Evolutionary conservation across 1,284 basidiomycete genomes (phyloP), one percentile per base, ranked within the genome.

Genomic region (Xerocomus amazonicus): DNA sequence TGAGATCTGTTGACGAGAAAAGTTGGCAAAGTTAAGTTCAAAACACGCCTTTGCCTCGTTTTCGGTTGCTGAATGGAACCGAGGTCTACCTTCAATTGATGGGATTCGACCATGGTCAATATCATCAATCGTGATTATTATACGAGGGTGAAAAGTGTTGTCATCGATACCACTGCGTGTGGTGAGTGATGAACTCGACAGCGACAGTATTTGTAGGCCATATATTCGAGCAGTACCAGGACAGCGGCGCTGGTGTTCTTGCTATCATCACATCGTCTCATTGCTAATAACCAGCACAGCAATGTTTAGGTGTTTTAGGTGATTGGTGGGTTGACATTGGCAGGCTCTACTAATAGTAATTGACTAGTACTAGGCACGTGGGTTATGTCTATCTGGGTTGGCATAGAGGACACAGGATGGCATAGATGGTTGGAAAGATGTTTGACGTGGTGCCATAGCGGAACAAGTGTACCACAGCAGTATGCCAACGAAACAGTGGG

Each of bases 1-100:
- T 17, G 44, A 17, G 29, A 42, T 31, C 13, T 37, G 32, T 17
- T 39, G 28, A 23, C 19, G 23, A 48, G 29, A 38, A 46, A 45
- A 36, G 6, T 32, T 31, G 3, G 36, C 45, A 54, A 54, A 36
- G 63, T 61, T 60, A 60, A 35, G 59, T 61, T 61, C 33, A 32
- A 19, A 16, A 47, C 60, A 61, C 29, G 51, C 57, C 45, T 43
- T 42, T 44, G 40, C 60, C 60, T 60, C 60, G 55, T 66, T 61
- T 51, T 56, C 59, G 52, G 54, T 41, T 59, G 59, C 43, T 49
- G 37, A 32, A 47, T 37, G 36, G 56, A 61, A 49, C 51, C 41
- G 53, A 57, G 41, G 29, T 38, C 48, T 36, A n/a, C 13, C 27
- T 44, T 46, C 38, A 34, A 39, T 43, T 43, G 45, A 41, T 29